Conservation (phyloP, 2,329 filamentous ascomycete species). For the Microdochium bolleyi region DNA sequence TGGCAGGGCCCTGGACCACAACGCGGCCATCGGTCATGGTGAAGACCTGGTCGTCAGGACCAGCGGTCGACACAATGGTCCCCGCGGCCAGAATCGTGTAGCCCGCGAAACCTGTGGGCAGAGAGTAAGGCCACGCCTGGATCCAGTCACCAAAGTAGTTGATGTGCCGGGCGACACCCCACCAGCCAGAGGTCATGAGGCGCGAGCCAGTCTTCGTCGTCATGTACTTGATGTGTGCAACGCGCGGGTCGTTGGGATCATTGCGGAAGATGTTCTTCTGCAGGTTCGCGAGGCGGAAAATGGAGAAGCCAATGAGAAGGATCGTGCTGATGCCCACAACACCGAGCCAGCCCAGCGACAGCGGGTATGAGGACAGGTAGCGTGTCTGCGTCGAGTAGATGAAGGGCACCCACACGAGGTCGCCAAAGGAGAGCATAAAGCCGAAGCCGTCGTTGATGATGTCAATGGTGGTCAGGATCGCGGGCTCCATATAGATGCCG, state of each 20-base stretch:
- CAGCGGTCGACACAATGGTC: slow-evolving; percentile 39
- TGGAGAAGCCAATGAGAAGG: slow-evolving; percentile 69
- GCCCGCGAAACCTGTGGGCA: slow-evolving; percentile 79
- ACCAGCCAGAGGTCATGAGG: slow-evolving; percentile 83
- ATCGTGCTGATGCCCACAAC: slow-evolving; percentile 58
- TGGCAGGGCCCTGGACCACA: slow-evolving; percentile 63
- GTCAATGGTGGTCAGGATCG: slow-evolving; percentile 89
- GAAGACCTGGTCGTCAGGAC: slow-evolving; percentile 12
- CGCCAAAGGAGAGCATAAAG: slow-evolving; percentile 89
- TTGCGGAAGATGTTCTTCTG: slow-evolving; percentile 94
- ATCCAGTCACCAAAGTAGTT: slow-evolving; percentile 96
- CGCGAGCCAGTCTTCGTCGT: slow-evolving; percentile 76
- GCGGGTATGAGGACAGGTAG: slow-evolving; percentile 76
- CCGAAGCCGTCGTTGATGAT: slow-evolving; percentile 90
- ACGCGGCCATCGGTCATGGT: slow-evolving; percentile 53
- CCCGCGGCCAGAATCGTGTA: slow-evolving; percentile 61
- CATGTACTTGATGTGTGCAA: slow-evolving; percentile 78
- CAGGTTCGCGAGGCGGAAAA: slow-evolving; percentile 90
- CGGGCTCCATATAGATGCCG: slow-evolving; percentile 77
- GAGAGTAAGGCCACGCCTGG: slow-evolving; percentile 82
- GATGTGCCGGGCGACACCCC: slow-evolving; percentile 86
- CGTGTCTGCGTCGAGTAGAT: slow-evolving; percentile 77
- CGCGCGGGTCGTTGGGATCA: slow-evolving; percentile 70
- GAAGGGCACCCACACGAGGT: slow-evolving; percentile 89
- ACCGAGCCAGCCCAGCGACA: slow-evolving; percentile 65